These are phyloP conservation scores for Rhododendron williamsianum DNA, from an alignment of 148 eudicot genomes.

Conservation along the genomic window DNA sequence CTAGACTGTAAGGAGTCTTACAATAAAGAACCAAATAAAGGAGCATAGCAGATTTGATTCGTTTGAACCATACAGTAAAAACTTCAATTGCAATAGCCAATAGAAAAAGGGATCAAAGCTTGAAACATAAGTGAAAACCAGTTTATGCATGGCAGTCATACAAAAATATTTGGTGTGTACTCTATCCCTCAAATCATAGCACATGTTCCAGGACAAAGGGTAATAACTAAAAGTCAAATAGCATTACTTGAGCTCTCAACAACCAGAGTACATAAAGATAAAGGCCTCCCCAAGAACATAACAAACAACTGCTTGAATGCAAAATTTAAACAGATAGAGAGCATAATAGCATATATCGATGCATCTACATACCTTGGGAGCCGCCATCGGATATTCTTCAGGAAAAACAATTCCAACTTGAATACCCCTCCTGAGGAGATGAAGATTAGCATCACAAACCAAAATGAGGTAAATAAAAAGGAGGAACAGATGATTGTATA, in stretches of 20 bases:
- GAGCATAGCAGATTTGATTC: not conserved
- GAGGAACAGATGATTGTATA: not conserved
- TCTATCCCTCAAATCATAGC: not conserved
- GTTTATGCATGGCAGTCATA: not conserved
- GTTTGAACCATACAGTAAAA: not conserved
- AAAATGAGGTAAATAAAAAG: not conserved
- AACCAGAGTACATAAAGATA: not conserved
- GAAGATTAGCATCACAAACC: not conserved
- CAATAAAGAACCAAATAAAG: not conserved
- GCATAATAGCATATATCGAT: not conserved
- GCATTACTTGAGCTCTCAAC: not conserved
- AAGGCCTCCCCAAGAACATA: not conserved
- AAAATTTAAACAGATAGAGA: not conserved
- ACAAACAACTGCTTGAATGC: not conserved
- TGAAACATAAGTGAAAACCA: not conserved
- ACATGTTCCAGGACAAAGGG: not conserved
- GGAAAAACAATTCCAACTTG: conserved; percentile 95
- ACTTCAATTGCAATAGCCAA: not conserved
- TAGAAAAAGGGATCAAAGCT: not conserved
- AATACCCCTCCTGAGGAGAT: conserved; percentile 74
- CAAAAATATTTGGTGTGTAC: not conserved
- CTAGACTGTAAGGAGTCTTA: not conserved
- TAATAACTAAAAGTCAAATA: not conserved
- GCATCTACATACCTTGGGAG: conserved; percentile 79
- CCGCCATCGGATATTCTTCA: conserved; percentile 99